Evolutionary conservation across 352 stramenopile species (phyloP), one percentile per base, ranked within the genome.

Genomic region (Phytophthora capsici): DNA sequence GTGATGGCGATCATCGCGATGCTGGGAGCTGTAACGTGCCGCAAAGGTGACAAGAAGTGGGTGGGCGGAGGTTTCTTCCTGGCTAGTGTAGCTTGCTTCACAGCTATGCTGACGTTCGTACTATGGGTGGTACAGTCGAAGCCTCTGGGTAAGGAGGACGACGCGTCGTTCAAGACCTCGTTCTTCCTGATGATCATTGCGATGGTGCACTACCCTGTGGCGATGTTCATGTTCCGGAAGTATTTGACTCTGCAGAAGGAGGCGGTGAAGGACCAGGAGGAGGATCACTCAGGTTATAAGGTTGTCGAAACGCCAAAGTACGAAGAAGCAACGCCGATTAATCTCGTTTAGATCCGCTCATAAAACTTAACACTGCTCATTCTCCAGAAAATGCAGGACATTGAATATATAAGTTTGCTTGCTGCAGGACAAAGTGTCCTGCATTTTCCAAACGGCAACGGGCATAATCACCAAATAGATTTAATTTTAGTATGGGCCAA

Each of bases 161-260:
- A 86, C 50, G 66, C 81, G 26, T 73, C 60, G 41, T 59, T 84
- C 55, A 81, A 77, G 41, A 63, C 68, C 5, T 72, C 77, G 46
- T 89, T 90, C 64, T 71, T 89, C 16, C 38, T 89, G 20, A 88
- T 78, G 60, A 69, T 91, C 16, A 63, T 89, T 23, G 77, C 82
- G 17, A 68, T 80, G n/a, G 26, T 86, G 50, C 77, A 86, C 48
- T 91, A 82, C 60, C 62, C 82, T 5, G 48, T 78, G 46, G 68
- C 54, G 3, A 47, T 70, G 26, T 66, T 69, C 28, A 64, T 75
- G 19, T 78, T 78, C 7, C 69, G 67, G 26, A 67, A 75, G 41
- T 53, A 81, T 53, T 36, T 65, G 36, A 36, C 55, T 13, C 22
- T 51, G 26, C 43, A 59, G 51, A 34, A 67, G 36, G 13, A 51